A percentile compares a stretch with the other conserved stretches of the same genome.
These are phyloP conservation scores for Themeda triandra DNA, from an alignment of 176 grass and related monocot genomes.

Conservation along the genomic window DNA sequence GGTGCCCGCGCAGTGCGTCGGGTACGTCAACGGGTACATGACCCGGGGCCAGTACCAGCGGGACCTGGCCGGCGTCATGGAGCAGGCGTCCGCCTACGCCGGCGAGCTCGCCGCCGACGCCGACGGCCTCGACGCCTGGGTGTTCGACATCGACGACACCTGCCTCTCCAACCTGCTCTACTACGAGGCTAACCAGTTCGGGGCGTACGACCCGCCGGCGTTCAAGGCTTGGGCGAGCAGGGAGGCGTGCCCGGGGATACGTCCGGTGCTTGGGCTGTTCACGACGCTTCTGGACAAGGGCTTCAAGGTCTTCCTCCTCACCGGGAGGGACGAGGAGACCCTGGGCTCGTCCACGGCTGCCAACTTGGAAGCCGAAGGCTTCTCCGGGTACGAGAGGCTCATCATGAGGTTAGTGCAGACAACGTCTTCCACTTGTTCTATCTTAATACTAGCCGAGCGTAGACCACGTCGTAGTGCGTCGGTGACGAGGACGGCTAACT, in stretches of 20 bases:
- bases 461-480: neutral
- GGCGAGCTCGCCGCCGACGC: slow-evolving; percentile 33
- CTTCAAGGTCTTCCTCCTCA: slow-evolving; percentile 81
- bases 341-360: slow-evolving; percentile 45
- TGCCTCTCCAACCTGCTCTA: slow-evolving; percentile 88
- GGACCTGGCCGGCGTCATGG: slow-evolving; percentile 62
- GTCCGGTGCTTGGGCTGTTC: slow-evolving; percentile 47
- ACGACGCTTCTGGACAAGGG: slow-evolving; percentile 44
- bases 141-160: slow-evolving; percentile 92
- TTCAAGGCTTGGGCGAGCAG: slow-evolving; percentile 74
- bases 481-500: neutral
- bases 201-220: slow-evolving; percentile 63
- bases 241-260: slow-evolving; percentile 56
- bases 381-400: slow-evolving; percentile 69
- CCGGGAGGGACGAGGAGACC: slow-evolving; percentile 64
- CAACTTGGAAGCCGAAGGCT: slow-evolving; percentile 63
- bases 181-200: slow-evolving; percentile 70
- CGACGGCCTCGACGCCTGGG: slow-evolving; percentile 70
- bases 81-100: slow-evolving; percentile 49
- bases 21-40: slow-evolving; percentile 78
- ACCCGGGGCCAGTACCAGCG: slow-evolving; percentile 74
- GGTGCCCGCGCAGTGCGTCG: slow-evolving; percentile 63
- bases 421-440: neutral
- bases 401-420: slow-evolving; percentile 95
- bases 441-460: no score